phyloP scores from a whole-genome alignment of 208 protist species.

The Leishmania gerbilli region DNA sequence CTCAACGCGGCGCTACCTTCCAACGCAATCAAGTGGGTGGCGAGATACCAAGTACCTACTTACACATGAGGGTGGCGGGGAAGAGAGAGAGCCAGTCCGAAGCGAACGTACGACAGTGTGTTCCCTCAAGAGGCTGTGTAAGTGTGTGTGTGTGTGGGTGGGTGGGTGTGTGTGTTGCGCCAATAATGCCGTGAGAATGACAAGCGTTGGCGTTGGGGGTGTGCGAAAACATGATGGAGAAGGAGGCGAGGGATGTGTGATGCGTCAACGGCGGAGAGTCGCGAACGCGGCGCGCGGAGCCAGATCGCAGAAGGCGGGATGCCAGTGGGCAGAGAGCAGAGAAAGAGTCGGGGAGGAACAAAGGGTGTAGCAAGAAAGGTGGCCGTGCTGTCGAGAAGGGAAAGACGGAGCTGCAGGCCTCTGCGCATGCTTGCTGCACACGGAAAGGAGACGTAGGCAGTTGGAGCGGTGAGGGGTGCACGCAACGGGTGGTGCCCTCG shows the following conservation, averaged over 20 bases:
- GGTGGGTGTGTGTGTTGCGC: neutral
- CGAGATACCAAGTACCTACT: neutral
- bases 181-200: neutral
- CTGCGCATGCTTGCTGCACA: neutral
- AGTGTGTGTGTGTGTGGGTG: neutral
- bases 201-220: neutral
- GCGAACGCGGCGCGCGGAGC: neutral
- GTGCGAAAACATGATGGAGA: neutral
- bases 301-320: slow-evolving; percentile 2
- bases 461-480: neutral
- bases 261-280: neutral
- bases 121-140: neutral
- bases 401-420: neutral
- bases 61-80: neutral
- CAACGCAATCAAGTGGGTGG: neutral
- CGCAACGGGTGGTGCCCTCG: neutral
- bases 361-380: neutral
- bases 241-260: neutral
- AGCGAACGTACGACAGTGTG: neutral
- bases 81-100: neutral
- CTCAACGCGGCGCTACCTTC: too few species aligned
- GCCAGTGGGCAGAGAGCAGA: neutral
- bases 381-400: neutral
- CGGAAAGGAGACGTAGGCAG: neutral
- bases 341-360: slow-evolving; percentile 1